Base-by-base conservation (phyloP, 2,329 filamentous ascomycete species). In the Fusarium pseudograminearum region DNA sequence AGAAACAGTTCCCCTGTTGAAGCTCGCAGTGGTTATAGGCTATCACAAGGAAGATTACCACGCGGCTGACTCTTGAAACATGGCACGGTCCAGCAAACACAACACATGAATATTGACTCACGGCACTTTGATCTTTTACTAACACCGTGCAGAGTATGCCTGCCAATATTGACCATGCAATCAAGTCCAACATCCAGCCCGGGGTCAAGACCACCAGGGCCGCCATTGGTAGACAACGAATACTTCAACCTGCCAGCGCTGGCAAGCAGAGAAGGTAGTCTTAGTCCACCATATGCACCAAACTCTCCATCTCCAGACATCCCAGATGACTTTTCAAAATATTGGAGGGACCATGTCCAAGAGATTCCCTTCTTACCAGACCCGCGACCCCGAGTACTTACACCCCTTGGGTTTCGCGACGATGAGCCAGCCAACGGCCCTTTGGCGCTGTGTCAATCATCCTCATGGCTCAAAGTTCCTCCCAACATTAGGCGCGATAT, bases 391-490 rank as follows among this genome's bases (percentile, higher is more conserved):
- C 40, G 40, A 4, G 33, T 28, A 14, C 16, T 62, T 2, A 62
- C 46, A 1, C 57, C 46, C 0, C 7, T 5, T 11, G 55, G 31
- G 0, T 52, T 40, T 20, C 31, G 4, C 2, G 38, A 60, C 4
- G 15, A 8, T 16, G 36, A 44, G 14, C 18, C 18, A 20, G 3
- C 16, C 14, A 2, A 16, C 4, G 2, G 16, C 7, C 41, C 57
- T 2, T 4, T n/a, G 10, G 22, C 57, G 1, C 16, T 54, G 3
- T 47, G 22, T 10, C 56, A 62, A 24, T 34, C 16, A 3, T 62
- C 46, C 3, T 10, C 34, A 6, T 62, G 56, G 56, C 61, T 62
- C 10, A 61, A n/a, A 1, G 12, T 33, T 33, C 31, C 31, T 33
- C 4, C 31, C 7, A 33, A 33, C 15, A 33, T 33, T 33, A 14